Percentiles rank a stretch among this genome's conserved stretches.
These are phyloP conservation scores for Ampelocalamus luodianensis DNA, from an alignment of 176 grass and related monocot genomes.

Conservation along the genomic window DNA sequence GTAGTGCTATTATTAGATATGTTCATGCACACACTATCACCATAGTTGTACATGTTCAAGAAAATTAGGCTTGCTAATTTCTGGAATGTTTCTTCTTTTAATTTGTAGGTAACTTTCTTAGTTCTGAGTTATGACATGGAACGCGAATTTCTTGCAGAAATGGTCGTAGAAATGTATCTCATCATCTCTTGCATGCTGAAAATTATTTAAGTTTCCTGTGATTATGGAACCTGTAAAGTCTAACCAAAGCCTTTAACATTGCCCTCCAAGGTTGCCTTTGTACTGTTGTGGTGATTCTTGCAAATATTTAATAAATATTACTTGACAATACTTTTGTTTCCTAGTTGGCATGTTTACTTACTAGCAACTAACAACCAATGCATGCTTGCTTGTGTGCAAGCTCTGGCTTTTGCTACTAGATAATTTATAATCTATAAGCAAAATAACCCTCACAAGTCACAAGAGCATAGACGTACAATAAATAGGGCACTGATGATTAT, in stretches of 20 bases:
- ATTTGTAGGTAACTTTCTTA: background rate
- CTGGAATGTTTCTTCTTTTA: background rate
- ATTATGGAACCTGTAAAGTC: conserved; percentile 22
- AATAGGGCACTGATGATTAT: background rate
- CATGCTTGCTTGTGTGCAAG: background rate
- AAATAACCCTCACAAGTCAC: background rate
- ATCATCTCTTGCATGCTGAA: conserved; percentile 23
- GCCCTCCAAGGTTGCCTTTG: background rate
- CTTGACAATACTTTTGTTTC: background rate
- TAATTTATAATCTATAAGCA: conserved; percentile 6
- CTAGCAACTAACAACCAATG: background rate
- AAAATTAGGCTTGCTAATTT: conserved; percentile 20
- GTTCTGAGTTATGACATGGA: conserved; percentile 10
- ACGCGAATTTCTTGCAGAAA: conserved; percentile 12
- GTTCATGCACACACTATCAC: background rate
- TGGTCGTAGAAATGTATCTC: background rate
- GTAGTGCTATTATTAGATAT: conserved; percentile 25
- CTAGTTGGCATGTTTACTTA: conserved; percentile 1
- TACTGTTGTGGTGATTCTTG: background rate
- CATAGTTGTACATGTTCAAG: background rate
- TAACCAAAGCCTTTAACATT: conserved; percentile 7
- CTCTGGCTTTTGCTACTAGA: conserved; percentile 28
- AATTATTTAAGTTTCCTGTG: conserved; percentile 16
- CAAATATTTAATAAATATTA: background rate
- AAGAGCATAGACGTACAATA: background rate